Conservation (phyloP, 2,329 filamentous ascomycete genomes). For the Sarocladiaceae sp. region DNA sequence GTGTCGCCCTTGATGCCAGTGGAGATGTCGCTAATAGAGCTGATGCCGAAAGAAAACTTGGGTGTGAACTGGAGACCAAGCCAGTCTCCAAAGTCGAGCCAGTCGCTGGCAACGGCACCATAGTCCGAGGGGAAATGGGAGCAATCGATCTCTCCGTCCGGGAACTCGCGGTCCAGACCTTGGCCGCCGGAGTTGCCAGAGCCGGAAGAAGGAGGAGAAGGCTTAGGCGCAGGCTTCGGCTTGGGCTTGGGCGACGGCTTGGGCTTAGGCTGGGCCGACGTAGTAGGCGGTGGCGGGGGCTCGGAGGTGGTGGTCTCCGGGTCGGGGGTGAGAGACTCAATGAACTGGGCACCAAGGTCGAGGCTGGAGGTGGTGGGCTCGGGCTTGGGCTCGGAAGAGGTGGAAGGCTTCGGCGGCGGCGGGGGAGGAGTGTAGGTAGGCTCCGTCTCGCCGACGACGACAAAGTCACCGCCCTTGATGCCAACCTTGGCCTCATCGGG, state of each 20-base stretch:
- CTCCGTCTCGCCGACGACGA: constrained; percentile 53
- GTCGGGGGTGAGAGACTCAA: constrained; percentile 31
- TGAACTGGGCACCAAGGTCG: constrained; percentile 40
- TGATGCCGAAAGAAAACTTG: constrained; percentile 40
- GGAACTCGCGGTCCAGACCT: constrained; percentile 65
- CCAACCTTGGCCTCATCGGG: constrained; percentile 62
- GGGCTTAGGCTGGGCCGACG: constrained; percentile 10
- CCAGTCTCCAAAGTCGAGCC: constrained; percentile 68
- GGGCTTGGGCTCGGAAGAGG: constrained; percentile 20
- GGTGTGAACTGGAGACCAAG: constrained; percentile 66
- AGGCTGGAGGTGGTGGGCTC: constrained; percentile 30
- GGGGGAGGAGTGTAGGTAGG: constrained; percentile 45
- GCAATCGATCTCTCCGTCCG: constrained; percentile 67
- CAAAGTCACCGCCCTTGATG: constrained; percentile 63
- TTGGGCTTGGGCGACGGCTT: constrained; percentile 20
- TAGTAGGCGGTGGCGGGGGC: constrained; percentile 17
- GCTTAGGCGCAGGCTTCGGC: constrained; percentile 16
- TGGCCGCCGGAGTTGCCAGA: constrained; percentile 24
- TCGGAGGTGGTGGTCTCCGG: constrained; percentile 10
- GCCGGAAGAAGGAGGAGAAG: constrained; percentile 16
- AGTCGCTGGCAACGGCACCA: constrained; percentile 65
- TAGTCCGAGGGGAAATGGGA: constrained; percentile 70
- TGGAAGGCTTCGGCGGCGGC: constrained; percentile 19
- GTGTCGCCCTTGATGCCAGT: constrained; percentile 54
- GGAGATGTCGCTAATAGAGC: constrained; percentile 58